These are phyloP conservation scores for Wakefieldia striispora DNA, from an alignment of 768 basidiomycete species.

Conservation along the genomic window DNA sequence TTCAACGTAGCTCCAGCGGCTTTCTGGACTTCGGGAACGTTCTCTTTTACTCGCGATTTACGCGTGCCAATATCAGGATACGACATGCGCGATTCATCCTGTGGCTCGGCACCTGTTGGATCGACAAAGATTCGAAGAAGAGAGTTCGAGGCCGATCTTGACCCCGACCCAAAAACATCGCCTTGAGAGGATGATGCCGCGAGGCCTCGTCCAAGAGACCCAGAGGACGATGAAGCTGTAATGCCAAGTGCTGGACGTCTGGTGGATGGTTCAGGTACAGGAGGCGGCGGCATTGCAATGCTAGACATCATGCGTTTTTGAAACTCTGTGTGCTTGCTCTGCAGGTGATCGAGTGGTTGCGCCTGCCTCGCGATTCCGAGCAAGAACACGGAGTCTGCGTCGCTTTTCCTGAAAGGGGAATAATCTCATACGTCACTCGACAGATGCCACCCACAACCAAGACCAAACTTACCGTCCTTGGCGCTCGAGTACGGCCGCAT, in stretches of 20 bases:
- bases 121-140: conserved; percentile 75
- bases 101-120: conserved; percentile 51
- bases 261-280: conserved; percentile 34
- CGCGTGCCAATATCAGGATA: conserved; percentile 79
- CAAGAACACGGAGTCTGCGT: conserved; percentile 88
- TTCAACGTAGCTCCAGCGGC: conserved; percentile 64
- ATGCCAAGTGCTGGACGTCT: conserved; percentile 48
- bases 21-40: conserved; percentile 67
- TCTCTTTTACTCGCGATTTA: conserved; percentile 77
- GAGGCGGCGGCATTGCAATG: conserved; percentile 37
- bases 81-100: conserved; percentile 41
- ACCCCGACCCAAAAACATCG: conserved; percentile 32
- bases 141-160: conserved; percentile 46
- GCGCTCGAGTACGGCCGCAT: conserved; percentile 79
- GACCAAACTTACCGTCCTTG: conserved; percentile 64
- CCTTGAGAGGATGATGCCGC: conserved; percentile 18
- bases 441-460: conserved; percentile 33
- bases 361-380: conserved; percentile 87
- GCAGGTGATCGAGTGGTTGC: conserved; percentile 74
- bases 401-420: conserved; percentile 57
- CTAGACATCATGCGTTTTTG: conserved; percentile 85
- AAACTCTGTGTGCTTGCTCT: conserved; percentile 78
- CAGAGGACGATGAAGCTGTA: conserved; percentile 37
- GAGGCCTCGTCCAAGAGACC: conserved; percentile 13
- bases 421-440: conserved; percentile 1